Evolutionary conservation across 805 yeast genomes (phyloP).

Genomic region (Saccharomycopsis capsularis): DNA sequence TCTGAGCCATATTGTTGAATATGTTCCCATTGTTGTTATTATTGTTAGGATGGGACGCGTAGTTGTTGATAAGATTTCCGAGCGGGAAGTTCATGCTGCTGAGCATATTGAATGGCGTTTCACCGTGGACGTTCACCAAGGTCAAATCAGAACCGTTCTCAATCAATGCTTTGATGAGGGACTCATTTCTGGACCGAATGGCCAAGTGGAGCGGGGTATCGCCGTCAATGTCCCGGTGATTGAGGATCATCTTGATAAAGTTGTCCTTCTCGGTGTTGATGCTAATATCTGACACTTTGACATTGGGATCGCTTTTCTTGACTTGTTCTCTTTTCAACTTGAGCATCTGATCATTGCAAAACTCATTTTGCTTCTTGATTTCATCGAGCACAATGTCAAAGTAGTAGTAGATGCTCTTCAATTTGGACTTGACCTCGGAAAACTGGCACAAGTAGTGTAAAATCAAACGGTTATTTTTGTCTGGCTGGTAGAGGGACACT

Average conservation of each 20-base stretch:
- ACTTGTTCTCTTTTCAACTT: constrained; percentile 8
- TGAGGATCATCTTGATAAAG: constrained; percentile 50
- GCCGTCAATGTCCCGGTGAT: constrained; percentile 76
- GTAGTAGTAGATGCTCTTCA: constrained; percentile 49
- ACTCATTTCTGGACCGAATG: constrained; percentile 44
- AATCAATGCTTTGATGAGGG: constrained; percentile 36
- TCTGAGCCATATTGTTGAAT: not conserved
- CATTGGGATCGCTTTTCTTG: not conserved
- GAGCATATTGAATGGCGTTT: constrained; percentile 26
- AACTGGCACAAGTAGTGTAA: constrained; percentile 59
- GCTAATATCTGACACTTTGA: constrained; percentile 4
- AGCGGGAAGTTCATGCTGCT: constrained; percentile 1
- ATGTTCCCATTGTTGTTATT: not conserved
- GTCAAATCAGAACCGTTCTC: constrained; percentile 36
- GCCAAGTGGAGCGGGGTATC: constrained; percentile 84
- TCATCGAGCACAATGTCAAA: constrained; percentile 40
- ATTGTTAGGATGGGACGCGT: not conserved
- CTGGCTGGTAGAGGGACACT: constrained; percentile 64
- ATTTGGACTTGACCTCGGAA: constrained; percentile 42
- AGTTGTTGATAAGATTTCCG: not conserved
- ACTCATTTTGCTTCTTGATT: constrained; percentile 13
- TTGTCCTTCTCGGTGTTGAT: constrained; percentile 28
- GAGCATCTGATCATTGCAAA: constrained; percentile 19
- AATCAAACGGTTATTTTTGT: constrained; percentile 64
- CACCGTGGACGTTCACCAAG: constrained; percentile 24